These are phyloP conservation scores for Acmispon strigosus DNA, from an alignment of 306 rosid species.

Conservation along the genomic window DNA sequence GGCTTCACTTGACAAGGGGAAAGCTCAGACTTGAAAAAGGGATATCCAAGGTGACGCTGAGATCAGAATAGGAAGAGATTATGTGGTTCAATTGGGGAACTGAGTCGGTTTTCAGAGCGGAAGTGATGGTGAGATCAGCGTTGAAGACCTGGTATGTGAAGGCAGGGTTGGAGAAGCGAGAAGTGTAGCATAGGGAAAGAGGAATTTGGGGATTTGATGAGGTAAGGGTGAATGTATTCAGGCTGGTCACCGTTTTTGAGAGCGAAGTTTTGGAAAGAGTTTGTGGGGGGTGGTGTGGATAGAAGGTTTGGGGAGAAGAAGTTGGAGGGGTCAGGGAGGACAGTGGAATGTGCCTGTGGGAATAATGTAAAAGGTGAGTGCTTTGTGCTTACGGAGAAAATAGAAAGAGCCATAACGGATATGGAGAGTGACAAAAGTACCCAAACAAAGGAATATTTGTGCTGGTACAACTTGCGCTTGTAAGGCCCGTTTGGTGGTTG, in stretches of 20 bases:
- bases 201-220: constrained; percentile 49
- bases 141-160: constrained; percentile 45
- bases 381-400: too few relatives aligned
- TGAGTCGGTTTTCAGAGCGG: constrained; percentile 1
- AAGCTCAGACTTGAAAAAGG: constrained; percentile 62
- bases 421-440: too few relatives aligned
- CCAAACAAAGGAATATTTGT: too few relatives aligned
- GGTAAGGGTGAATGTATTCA: constrained; percentile 78
- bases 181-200: constrained; percentile 59
- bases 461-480: too few relatives aligned
- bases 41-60: constrained; percentile 62
- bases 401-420: too few relatives aligned
- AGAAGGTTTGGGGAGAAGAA: constrained; percentile 57
- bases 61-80: constrained; percentile 58
- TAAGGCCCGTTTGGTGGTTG: too few relatives aligned
- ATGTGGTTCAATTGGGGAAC: constrained; percentile 40
- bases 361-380: constrained; percentile 50
- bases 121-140: constrained; percentile 57
- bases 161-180: constrained; percentile 30
- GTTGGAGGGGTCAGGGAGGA: constrained; percentile 72
- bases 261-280: constrained; percentile 72
- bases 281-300: constrained; percentile 65
- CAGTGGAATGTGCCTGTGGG: constrained; percentile 52
- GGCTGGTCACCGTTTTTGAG: constrained; percentile 72
- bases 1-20: constrained; percentile 84